Evolutionary conservation across 2,329 filamentous ascomycete species (phyloP).

Genomic region (Xylaria sp.): DNA sequence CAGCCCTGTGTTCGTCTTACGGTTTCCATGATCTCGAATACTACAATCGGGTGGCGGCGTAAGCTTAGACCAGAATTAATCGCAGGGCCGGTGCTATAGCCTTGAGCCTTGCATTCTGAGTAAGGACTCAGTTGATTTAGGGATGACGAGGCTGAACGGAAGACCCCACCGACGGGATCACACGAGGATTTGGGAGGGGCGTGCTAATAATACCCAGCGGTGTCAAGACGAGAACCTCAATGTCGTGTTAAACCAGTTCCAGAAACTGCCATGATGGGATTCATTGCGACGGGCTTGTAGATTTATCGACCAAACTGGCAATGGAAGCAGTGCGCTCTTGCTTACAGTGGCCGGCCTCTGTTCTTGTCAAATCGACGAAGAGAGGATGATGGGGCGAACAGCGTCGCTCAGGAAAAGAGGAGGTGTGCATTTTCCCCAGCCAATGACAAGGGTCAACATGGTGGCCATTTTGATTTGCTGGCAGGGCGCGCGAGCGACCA

Average conservation of each 20-base stretch:
- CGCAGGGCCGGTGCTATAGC: conserved; percentile 37
- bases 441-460: conserved; percentile 38
- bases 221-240: conserved; percentile 15
- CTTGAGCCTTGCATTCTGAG: conserved; percentile 47
- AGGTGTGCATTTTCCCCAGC: conserved; percentile 43
- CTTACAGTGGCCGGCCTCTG: conserved; percentile 34
- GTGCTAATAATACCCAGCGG: conserved; percentile 27
- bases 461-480: conserved; percentile 30
- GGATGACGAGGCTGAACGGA: conserved; percentile 44
- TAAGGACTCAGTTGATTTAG: conserved; percentile 39
- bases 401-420: conserved; percentile 43
- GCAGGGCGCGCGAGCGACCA: conserved; percentile 38
- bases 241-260: conserved; percentile 38
- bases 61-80: conserved; percentile 41
- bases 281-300: conserved; percentile 41
- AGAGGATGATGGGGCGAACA: conserved; percentile 35
- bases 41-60: conserved; percentile 31
- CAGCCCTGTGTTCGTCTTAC: conserved; percentile 52
- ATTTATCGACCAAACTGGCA: conserved; percentile 35
- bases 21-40: conserved; percentile 44
- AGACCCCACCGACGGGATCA: conserved; percentile 38
- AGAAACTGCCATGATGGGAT: conserved; percentile 42
- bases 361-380: conserved; percentile 31
- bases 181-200: conserved; percentile 18
- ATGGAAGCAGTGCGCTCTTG: conserved; percentile 33